Evolutionary conservation across 345 rosid genomes (phyloP).

Genomic region (Lepidium africanum): DNA sequence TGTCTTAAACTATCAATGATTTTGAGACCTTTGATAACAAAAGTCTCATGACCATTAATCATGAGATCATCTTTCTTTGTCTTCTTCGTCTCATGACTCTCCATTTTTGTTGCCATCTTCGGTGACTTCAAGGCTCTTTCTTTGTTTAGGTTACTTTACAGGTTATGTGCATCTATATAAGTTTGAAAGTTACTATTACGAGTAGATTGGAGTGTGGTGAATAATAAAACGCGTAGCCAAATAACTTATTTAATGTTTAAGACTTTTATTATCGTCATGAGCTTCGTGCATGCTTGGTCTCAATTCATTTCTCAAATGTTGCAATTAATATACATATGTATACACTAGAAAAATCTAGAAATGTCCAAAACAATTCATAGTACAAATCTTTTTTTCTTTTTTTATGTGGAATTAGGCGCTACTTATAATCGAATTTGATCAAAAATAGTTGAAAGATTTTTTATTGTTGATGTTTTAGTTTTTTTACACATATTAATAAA

Average conservation of each 20-base stretch:
- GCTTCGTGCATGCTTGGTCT: background rate
- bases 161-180: background rate
- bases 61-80: background rate
- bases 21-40: background rate
- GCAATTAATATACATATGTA: background rate
- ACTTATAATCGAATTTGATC: too few species aligned
- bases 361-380: too few species aligned
- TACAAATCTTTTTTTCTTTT: too few species aligned
- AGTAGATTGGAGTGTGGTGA: background rate
- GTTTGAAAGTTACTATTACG: background rate
- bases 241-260: background rate
- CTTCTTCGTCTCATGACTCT: background rate
- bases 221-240: too few species aligned
- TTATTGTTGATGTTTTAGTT: too few species aligned
- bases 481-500: too few species aligned
- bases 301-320: background rate
- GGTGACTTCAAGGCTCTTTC: background rate
- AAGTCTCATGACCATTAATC: background rate
- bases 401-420: too few species aligned
- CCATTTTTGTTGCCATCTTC: slow-evolving; percentile 10
- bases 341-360: background rate
- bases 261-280: background rate
- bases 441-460: too few species aligned
- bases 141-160: background rate
- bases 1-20: background rate